Conservation (phyloP, 192 early-diverging fungal species). For the Umbelopsis isabellina region DNA sequence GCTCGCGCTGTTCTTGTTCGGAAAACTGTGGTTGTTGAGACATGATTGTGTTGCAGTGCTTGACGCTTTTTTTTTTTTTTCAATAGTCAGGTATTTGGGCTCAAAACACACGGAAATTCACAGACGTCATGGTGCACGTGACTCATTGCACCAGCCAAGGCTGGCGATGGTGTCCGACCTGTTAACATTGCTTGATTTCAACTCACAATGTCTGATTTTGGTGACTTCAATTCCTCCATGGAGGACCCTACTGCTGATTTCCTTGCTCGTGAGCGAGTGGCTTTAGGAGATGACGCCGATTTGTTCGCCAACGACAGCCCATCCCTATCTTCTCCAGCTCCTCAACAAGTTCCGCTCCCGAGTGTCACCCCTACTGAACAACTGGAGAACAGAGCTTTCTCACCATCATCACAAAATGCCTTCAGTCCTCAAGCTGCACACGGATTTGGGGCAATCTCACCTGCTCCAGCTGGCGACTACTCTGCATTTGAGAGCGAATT, state of each 20-base stretch:
- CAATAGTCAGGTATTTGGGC: no score
- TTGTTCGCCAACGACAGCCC: slow-evolving; percentile 46
- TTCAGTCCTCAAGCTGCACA: slow-evolving; percentile 3
- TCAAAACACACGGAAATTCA: slow-evolving; percentile 4
- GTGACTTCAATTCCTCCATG: slow-evolving; percentile 39
- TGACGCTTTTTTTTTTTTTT: slow-evolving; percentile 2
- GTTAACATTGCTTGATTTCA: neutral
- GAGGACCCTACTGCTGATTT: slow-evolving; percentile 77
- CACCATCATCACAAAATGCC: slow-evolving; percentile 11
- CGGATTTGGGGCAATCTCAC: neutral
- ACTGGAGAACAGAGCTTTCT: slow-evolving; percentile 6
- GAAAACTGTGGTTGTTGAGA: slow-evolving; percentile 40
- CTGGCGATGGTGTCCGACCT: neutral
- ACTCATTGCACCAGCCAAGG: neutral
- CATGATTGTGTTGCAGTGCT: slow-evolving; percentile 15
- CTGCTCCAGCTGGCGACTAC: slow-evolving; percentile 14
- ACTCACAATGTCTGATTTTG: slow-evolving; percentile 46
- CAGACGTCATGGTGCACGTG: slow-evolving; percentile 20
- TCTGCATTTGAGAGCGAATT: slow-evolving; percentile 37
- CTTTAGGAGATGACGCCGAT: slow-evolving; percentile 72
- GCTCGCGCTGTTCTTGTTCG: slow-evolving; percentile 47
- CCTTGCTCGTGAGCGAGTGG: slow-evolving; percentile 74
- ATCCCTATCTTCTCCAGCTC: slow-evolving; percentile 12
- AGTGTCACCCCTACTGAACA: slow-evolving; percentile 14
- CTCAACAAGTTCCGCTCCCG: slow-evolving; percentile 20